Base-by-base conservation (phyloP, 2,329 filamentous ascomycete genomes). In the Exophiala alcalophila region DNA sequence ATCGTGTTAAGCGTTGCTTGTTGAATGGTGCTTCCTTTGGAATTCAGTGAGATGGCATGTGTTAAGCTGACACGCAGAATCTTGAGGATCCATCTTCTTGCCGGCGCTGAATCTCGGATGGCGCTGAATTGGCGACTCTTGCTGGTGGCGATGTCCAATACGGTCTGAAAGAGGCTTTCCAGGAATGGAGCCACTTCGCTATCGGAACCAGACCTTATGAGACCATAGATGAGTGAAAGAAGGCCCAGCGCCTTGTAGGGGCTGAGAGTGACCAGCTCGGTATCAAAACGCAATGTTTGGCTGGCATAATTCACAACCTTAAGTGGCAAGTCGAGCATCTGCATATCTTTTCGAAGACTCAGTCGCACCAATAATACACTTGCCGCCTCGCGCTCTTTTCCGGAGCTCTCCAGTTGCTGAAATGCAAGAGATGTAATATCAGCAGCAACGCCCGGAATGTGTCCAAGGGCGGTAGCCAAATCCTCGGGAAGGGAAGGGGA, bases 371-470 rank as follows among this genome's bases (percentile, higher is more conserved):
- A 72, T 16, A 97, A 72, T 2, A 79, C 74, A 46, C 84, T 88
- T n/a, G 92, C 90, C 7, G 89, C 88, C 64, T 92, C 87, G 44
- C 86, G 80, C 60, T 96, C 91, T 57, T 94, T 96, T 0, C 90
- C 88, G 0, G 91, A 76, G 1, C 78, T 80, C 4, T 77, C 70
- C 11, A 97, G 74, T 58, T 88, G 86, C 43, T 77, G 74, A 40
- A 88, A 68, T 5, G 82, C 86, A 18, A 94, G 64, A 0, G 80
- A 78, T 4, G 95, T 69, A 7, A 92, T 71, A 10, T 87, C 77
- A 4, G 78, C 67, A 0, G 86, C 77, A 43, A 96, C 77, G 2
- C 77, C 77, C 0, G 91, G 88, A 1, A 88, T 67, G 21, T 77
- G 66, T 1, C 61, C 54, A 0, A 83, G 77, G 64, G 85, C 75